Evolutionary conservation across 2,329 filamentous ascomycete genomes (phyloP).

Genomic region (Coniochaeta hoffmannii): DNA sequence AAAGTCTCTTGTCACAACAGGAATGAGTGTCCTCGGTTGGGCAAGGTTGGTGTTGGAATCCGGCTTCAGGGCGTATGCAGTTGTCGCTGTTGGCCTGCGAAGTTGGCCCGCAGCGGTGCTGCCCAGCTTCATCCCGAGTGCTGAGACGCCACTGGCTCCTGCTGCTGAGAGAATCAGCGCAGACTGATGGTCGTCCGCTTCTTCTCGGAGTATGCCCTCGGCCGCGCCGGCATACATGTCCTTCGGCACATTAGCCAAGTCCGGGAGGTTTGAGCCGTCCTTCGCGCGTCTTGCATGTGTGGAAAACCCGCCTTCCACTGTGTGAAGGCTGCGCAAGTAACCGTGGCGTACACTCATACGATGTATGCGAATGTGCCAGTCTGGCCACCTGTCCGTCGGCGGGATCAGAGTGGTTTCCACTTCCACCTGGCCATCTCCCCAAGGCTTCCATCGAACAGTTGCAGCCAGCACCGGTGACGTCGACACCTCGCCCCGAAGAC

Average conservation of each 20-base stretch:
- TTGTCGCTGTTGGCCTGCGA: background rate
- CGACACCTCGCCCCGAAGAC: background rate
- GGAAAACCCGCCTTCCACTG: slow-evolving; percentile 2
- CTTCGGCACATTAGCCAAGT: background rate
- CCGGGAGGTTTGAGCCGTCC: background rate
- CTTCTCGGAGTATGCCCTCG: background rate
- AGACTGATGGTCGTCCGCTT: background rate
- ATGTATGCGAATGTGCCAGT: slow-evolving; percentile 2
- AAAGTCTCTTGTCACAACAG: background rate
- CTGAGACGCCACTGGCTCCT: slow-evolving; percentile 1
- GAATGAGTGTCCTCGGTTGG: background rate
- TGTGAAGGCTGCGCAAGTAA: background rate
- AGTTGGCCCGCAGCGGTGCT: background rate
- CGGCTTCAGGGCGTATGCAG: background rate
- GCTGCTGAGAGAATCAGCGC: background rate
- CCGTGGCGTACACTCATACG: background rate
- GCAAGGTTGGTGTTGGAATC: slow-evolving; percentile 3
- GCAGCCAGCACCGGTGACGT: background rate
- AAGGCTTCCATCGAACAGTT: background rate
- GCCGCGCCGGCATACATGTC: background rate
- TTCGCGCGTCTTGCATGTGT: background rate
- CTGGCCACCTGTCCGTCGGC: slow-evolving; percentile 3
- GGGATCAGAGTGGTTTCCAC: slow-evolving; percentile 2
- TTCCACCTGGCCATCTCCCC: background rate
- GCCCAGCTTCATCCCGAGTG: background rate